Conservation (phyloP, 2,329 filamentous ascomycete genomes). For the Ascochyta pisi region DNA sequence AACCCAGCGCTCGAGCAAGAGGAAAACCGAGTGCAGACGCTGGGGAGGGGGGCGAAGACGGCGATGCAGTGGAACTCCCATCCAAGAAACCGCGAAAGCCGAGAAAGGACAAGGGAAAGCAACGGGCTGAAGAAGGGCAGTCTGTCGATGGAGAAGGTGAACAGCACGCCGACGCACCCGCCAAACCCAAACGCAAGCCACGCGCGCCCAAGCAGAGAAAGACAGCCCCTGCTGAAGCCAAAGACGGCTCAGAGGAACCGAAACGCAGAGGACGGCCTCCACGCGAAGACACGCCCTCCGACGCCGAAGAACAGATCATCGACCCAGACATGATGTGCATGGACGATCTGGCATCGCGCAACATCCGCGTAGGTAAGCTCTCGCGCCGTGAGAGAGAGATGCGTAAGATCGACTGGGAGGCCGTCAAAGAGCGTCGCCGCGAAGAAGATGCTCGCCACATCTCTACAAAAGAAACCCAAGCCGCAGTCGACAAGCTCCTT, state of each 20-base stretch:
- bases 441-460: conserved; percentile 41
- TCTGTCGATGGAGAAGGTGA: conserved; percentile 20
- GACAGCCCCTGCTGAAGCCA: conserved; percentile 21
- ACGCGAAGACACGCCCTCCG: conserved; percentile 46
- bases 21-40: conserved; percentile 27
- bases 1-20: conserved; percentile 24
- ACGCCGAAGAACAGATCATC: conserved; percentile 56
- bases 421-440: conserved; percentile 52
- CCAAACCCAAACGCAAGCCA: conserved; percentile 22
- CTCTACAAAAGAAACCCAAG: conserved; percentile 31
- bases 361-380: conserved; percentile 70
- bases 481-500: conserved; percentile 33
- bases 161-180: conserved; percentile 18
- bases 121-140: conserved; percentile 9
- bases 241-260: conserved; percentile 21
- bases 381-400: conserved; percentile 78
- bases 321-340: conserved; percentile 73
- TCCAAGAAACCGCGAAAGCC: conserved; percentile 40
- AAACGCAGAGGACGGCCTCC: conserved; percentile 36
- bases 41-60: conserved; percentile 17
- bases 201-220: conserved; percentile 28
- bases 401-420: conserved; percentile 67
- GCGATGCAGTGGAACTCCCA: conserved; percentile 17
- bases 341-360: conserved; percentile 72
- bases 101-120: conserved; percentile 34